Evolutionary conservation across 352 stramenopile species (phyloP).

Genomic region (Salisapilia sapeloensis): DNA sequence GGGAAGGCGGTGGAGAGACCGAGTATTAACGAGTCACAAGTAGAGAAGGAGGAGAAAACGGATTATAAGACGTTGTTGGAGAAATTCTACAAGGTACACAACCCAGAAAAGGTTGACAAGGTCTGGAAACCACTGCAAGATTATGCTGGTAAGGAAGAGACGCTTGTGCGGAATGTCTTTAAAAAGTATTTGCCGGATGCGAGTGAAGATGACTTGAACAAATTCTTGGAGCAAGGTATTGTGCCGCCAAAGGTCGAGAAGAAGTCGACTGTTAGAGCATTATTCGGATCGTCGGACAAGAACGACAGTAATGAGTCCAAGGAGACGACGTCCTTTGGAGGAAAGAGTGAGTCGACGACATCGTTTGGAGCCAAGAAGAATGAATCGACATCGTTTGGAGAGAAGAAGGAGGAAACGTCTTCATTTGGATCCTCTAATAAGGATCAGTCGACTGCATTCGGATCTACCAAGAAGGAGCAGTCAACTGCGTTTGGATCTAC

Average conservation of each 20-base stretch:
- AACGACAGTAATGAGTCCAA: neutral
- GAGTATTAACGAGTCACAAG: no score
- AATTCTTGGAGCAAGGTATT: conserved; percentile 31
- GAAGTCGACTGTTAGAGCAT: neutral
- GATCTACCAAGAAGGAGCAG: no score
- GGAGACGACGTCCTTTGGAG: no score
- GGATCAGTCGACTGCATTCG: no score
- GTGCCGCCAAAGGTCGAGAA: conserved; percentile 20
- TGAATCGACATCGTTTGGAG: no score
- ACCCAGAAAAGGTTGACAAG: conserved; percentile 19
- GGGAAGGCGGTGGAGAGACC: conserved; percentile 2
- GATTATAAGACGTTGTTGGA: conserved; percentile 32
- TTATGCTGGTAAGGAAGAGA: conserved; percentile 36
- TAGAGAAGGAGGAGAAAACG: conserved; percentile 1
- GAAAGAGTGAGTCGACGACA: no score
- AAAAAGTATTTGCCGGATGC: conserved; percentile 34
- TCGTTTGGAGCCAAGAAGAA: no score
- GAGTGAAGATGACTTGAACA: conserved; percentile 36
- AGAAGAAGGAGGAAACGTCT: no score
- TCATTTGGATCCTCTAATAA: no score
- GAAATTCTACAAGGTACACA: conserved; percentile 53
- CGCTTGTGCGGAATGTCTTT: conserved; percentile 42
- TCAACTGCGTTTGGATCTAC: no score
- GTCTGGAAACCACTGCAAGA: conserved; percentile 32
- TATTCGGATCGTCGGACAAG: neutral